phyloP scores from a whole-genome alignment of 805 yeast species.

The Candida incommunis region DNA sequence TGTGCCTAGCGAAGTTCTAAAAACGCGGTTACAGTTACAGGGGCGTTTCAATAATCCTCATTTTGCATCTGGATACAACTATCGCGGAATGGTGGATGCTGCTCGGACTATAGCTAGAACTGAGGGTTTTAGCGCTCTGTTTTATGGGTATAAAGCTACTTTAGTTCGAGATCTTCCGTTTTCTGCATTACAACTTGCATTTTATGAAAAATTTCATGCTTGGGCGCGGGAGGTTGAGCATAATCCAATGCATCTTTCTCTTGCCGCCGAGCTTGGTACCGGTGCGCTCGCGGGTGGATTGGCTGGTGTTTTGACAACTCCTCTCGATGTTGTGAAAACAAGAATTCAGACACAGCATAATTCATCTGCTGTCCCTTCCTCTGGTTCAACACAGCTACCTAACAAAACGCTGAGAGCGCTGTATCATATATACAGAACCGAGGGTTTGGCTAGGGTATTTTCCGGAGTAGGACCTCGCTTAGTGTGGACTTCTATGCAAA shows the following conservation, averaged over 20 bases:
- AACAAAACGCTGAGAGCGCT: conserved; percentile 40
- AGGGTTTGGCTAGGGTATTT: conserved; percentile 71
- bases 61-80: conserved; percentile 78
- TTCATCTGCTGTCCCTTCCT: conserved; percentile 15
- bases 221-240: conserved; percentile 20
- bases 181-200: conserved; percentile 90
- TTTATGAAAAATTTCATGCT: conserved; percentile 55
- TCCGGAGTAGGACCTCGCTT: conserved; percentile 95
- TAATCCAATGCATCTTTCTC: conserved; percentile 19
- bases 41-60: conserved; percentile 71
- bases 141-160: conserved; percentile 91
- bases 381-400: conserved; percentile 15
- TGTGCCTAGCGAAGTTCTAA: conserved; percentile 91
- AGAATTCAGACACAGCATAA: conserved; percentile 76
- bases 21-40: conserved; percentile 86
- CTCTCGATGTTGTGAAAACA: conserved; percentile 83
- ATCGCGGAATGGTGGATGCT: conserved; percentile 62
- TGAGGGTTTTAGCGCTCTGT: conserved; percentile 69
- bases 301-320: conserved; percentile 82
- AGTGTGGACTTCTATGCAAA: conserved; percentile 92
- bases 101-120: conserved; percentile 40
- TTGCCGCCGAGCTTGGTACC: conserved; percentile 51
- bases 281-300: conserved; percentile 96
- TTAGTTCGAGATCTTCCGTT: conserved; percentile 86
- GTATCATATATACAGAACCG: conserved; percentile 43